Percentiles rank a stretch among this genome's conserved stretches.
Evolutionary conservation across 345 rosid species (phyloP).

Genomic region (Melaleuca alternifolia): DNA sequence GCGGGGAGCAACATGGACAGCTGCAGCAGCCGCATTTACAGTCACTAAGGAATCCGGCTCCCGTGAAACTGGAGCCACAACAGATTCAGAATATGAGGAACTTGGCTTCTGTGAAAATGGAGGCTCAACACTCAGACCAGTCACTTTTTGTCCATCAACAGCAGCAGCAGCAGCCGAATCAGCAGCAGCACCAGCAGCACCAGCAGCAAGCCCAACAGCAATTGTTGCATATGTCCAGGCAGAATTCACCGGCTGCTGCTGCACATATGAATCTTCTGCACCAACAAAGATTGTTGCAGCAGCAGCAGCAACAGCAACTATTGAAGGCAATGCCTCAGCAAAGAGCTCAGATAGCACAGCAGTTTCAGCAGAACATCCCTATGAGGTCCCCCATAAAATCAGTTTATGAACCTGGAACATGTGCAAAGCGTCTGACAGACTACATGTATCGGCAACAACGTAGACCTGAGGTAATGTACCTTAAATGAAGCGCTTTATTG

Average conservation of each 20-base stretch:
- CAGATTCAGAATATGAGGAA: conserved; percentile 20
- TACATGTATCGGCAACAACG: conserved; percentile 17
- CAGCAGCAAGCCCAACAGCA: conserved; percentile 17
- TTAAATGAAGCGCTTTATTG: background rate
- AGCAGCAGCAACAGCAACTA: conserved; percentile 53
- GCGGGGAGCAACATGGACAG: conserved; percentile 20
- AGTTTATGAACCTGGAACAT: conserved; percentile 20
- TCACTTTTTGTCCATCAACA: conserved; percentile 77
- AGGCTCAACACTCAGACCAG: conserved; percentile 52
- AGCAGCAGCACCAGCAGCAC: conserved; percentile 17
- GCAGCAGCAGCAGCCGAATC: conserved; percentile 42
- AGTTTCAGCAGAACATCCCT: conserved; percentile 24
- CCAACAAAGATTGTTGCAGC: conserved; percentile 69
- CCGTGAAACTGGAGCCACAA: conserved; percentile 29
- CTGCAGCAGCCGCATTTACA: conserved; percentile 39
- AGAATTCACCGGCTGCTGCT: conserved; percentile 56
- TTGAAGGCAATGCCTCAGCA: conserved; percentile 84
- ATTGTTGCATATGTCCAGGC: conserved; percentile 74
- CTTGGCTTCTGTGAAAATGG: conserved; percentile 23
- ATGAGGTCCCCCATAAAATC: conserved; percentile 11
- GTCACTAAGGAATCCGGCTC: conserved; percentile 10
- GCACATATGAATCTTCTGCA: conserved; percentile 58
- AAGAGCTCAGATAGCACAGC: conserved; percentile 67
- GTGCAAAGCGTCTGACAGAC: conserved; percentile 16
- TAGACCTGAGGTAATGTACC: conserved; percentile 16